phyloP scores from a whole-genome alignment of 2,329 filamentous ascomycete species.

The Colletotrichum costaricense region DNA sequence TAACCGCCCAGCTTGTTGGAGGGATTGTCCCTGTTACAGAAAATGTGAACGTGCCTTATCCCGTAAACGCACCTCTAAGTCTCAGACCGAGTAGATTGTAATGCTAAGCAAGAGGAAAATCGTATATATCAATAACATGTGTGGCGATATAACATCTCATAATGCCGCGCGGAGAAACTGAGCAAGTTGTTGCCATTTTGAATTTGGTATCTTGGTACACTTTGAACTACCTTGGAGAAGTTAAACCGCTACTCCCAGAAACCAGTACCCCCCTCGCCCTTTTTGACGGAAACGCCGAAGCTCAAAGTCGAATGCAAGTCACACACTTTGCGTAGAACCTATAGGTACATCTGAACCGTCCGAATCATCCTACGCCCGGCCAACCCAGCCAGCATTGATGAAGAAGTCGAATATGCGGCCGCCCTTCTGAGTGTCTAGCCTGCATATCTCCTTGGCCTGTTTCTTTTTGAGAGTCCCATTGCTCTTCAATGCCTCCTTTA shows the following conservation, averaged over 20 bases:
- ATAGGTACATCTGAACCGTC: too few species aligned
- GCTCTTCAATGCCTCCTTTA: slow-evolving; percentile 89
- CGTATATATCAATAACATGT: background rate
- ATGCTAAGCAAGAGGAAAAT: background rate
- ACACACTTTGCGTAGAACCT: background rate
- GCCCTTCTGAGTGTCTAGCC: slow-evolving; percentile 86
- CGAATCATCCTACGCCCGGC: slow-evolving; percentile 70
- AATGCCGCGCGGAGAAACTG: background rate
- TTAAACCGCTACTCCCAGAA: slow-evolving; percentile 11
- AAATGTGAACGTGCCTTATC: background rate
- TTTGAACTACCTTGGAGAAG: background rate
- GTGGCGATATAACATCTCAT: background rate
- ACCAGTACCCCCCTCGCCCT: background rate
- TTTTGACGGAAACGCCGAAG: background rate
- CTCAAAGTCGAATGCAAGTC: background rate
- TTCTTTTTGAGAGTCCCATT: slow-evolving; percentile 95
- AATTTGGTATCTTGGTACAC: slow-evolving; percentile 31
- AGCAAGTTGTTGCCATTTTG: background rate
- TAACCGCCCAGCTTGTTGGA: too few species aligned
- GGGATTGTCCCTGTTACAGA: background rate
- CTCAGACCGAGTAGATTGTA: background rate
- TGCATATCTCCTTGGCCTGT: slow-evolving; percentile 85
- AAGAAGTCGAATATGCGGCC: slow-evolving; percentile 94
- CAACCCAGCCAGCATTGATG: slow-evolving; percentile 91
- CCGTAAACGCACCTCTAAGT: background rate